Base-by-base conservation (phyloP, 108 stramenopile genomes). In the Nitzschia sp. region DNA sequence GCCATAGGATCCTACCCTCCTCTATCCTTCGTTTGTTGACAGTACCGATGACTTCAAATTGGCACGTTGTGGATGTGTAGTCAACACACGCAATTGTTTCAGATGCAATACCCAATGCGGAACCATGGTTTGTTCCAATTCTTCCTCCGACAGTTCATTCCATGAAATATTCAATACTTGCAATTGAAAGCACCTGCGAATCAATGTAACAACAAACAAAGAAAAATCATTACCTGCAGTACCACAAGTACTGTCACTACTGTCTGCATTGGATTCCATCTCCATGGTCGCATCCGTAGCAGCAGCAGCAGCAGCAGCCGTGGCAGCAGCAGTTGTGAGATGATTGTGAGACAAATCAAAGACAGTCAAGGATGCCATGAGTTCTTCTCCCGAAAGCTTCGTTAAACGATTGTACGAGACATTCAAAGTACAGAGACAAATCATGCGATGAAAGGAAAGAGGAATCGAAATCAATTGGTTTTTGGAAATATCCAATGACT, bases 401-500 rank as follows among this genome's bases (percentile, higher is more conserved):
- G 19, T 9, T 6, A 67, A n/a, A 24, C 38, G 39, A 55, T 67
- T 67, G 53, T 56, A 19, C 40, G 51, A 34, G 0, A 67, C 25
- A 10, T 17, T 9, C 11, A 67, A 40, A 0, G 25, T 12, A 6
- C 42, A 25, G 20, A 67, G 41, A 20, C 54, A 14, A 55, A 55
- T 40, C 67, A 75, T 53, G 17, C 43, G 17, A 48, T 39, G 53
- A 63, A 75, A 67, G 0, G 73, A 75, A 37, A 53, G 26, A 3
- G 76, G 76, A 9, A 77, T 44, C 10, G 21, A 34, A 3, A 0
- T 15, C 19, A 76, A 42, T 9, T 34, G 20, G 38, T 76, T 76
- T 3, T 58, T 19, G 21, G 75, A 76, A 10, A 76, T 17, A 44
- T 58, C 56, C 51, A 76, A 51, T 10, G 43, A 53, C 56, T 58